Conservation (phyloP, 495 filamentous ascomycete genomes). For the Daldinia vernicosa region DNA sequence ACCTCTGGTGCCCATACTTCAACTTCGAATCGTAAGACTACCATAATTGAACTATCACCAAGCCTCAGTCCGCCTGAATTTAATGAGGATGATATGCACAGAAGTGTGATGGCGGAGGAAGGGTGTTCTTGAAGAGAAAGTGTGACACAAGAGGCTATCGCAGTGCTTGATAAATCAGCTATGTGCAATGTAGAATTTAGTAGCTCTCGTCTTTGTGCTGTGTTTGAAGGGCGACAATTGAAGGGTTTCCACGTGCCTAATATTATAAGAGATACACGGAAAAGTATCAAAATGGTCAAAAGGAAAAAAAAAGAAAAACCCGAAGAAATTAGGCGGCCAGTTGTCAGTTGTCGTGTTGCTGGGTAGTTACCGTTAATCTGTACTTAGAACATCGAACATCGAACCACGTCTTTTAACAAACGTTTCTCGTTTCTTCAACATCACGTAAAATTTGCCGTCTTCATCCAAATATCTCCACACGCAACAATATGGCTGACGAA, state of each 20-base stretch:
- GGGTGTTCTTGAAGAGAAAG: neutral
- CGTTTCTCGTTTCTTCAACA: neutral
- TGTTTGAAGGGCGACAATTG: conserved; percentile 8
- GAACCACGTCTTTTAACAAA: neutral
- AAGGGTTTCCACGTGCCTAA: neutral
- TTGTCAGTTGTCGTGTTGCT: neutral
- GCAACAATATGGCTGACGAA: neutral
- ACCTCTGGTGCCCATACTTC: conserved; percentile 11
- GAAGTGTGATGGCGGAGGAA: neutral
- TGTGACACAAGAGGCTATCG: neutral
- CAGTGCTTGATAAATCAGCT: conserved; percentile 3
- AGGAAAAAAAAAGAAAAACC: too few species aligned
- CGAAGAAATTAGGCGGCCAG: conserved; percentile 4
- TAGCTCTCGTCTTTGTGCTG: neutral
- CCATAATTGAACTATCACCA: conserved; percentile 34
- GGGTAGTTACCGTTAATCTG: neutral
- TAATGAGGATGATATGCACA: neutral
- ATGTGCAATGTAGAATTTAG: neutral
- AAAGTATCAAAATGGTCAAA: neutral
- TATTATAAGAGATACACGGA: neutral
- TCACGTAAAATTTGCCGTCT: neutral
- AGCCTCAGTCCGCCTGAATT: neutral
- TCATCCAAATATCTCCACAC: neutral
- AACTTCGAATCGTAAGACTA: conserved; percentile 39
- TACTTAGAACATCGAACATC: neutral